Evolutionary conservation across 148 eudicot species (phyloP).

Genomic region (Tetragonia tetragonoides): DNA sequence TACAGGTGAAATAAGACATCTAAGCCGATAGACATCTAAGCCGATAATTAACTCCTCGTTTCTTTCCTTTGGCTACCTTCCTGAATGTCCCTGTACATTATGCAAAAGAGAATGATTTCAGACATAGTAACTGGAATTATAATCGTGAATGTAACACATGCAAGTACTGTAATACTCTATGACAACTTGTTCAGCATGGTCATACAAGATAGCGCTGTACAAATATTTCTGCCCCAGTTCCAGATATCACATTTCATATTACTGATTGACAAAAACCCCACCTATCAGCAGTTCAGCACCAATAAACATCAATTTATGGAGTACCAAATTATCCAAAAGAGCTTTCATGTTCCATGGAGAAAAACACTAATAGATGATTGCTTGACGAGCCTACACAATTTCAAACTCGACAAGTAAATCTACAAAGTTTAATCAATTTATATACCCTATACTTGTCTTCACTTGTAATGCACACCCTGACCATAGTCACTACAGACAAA

Average conservation of each 20-base stretch:
- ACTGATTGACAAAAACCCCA: too few species aligned
- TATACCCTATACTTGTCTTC: neutral
- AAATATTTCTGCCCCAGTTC: too few species aligned
- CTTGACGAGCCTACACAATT: neutral
- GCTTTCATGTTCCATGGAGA: neutral
- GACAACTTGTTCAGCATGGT: too few species aligned
- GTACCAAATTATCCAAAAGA: too few species aligned
- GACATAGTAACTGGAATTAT: neutral
- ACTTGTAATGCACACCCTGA: neutral
- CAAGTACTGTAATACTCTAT: neutral
- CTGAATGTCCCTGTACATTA: conserved; percentile 45
- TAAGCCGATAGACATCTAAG: conserved; percentile 17
- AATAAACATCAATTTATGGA: too few species aligned
- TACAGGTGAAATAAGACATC: conserved; percentile 36
- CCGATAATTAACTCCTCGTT: conserved; percentile 36
- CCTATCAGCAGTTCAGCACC: too few species aligned
- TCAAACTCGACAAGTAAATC: neutral
- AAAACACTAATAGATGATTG: neutral
- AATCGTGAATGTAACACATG: neutral
- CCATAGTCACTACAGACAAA: neutral
- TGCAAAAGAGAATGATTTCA: conserved; percentile 6
- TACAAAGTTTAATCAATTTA: neutral
- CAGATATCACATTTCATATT: too few species aligned
- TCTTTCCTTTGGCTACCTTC: conserved; percentile 48
- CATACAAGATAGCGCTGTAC: too few species aligned